Evolutionary conservation across 2,329 filamentous ascomycete species (phyloP), one percentile per base, ranked within the genome.

Genomic region (Botrytis cinerea): DNA sequence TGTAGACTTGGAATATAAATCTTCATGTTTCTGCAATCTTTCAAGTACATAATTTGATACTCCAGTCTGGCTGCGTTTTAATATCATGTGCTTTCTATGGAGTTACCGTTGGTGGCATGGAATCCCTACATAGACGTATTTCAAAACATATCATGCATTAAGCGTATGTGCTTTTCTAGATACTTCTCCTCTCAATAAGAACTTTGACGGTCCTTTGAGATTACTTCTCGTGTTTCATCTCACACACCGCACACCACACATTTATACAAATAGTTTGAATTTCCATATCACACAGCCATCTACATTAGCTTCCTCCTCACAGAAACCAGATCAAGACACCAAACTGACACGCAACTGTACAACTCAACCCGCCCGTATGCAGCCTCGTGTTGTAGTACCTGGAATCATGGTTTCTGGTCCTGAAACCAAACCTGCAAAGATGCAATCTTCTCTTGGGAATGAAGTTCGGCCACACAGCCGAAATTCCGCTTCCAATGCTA

Each of bases 41-140:
- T 51, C 6, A 25, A 51, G 25, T n/a, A 51, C 25, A 51, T 16
- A 1, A n/a, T n/a, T 4, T 51, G 1, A 51, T n/a, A 2, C 1
- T n/a, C 5, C 0, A n/a, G n/a, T 51, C 5, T 51, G 0, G 1
- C 48, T 16, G 48, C 0, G 5, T n/a, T 51, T 0, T 51, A 2
- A 14, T n/a, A 14, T 28, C 6, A 28, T 28, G 5, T 2, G 0
- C n/a, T 28, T 28, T 28, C 14, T 0, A 8, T 7, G 2, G 1
- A 18, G 3, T 16, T 0, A 25, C n/a, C 28, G 2, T 18, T 18
- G 14, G 25, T 54, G n/a, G 2, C 14, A n/a, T n/a, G 25, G n/a
- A 0, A 16, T 14, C 12, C n/a, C 4, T 1, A 16, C 48, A 0
- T n/a, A 0, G 5, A 7, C 48, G n/a, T 51, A n/a, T 51, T 51